These are phyloP conservation scores for Aspergillus japonicus DNA, from an alignment of 2,329 filamentous ascomycete genomes.

Conservation along the genomic window DNA sequence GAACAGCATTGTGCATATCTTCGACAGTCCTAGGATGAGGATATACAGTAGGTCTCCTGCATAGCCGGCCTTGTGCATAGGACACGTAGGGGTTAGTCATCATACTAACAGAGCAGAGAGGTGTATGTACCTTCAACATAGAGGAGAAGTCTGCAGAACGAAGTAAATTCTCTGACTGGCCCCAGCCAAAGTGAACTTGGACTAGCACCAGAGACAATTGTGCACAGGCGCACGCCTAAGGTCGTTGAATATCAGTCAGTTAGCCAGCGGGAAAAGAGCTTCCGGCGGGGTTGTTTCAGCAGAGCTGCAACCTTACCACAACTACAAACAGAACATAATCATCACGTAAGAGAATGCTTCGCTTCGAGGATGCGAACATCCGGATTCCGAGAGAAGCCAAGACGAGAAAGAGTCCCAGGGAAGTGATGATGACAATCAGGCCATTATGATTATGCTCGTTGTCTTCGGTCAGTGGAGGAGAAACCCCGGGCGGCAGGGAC, in stretches of 20 bases:
- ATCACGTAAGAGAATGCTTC: constrained; percentile 30
- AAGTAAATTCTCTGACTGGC: constrained; percentile 33
- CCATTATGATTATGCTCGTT: constrained; percentile 42
- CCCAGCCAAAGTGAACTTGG: constrained; percentile 42
- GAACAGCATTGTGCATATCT: constrained; percentile 33
- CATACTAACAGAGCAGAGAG: neutral
- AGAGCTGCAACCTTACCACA: constrained; percentile 25
- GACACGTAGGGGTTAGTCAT: neutral
- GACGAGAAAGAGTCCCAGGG: constrained; percentile 39
- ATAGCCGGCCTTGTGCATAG: constrained; percentile 33
- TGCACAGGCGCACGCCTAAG: constrained; percentile 34
- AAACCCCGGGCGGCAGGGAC: constrained; percentile 21
- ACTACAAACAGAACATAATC: constrained; percentile 37
- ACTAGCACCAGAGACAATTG: constrained; percentile 42
- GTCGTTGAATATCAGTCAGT: neutral
- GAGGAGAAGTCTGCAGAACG: constrained; percentile 11
- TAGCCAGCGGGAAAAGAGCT: neutral
- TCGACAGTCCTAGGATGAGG: constrained; percentile 42
- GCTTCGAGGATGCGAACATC: constrained; percentile 38
- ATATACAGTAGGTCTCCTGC: constrained; percentile 44
- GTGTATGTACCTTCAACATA: constrained; percentile 38
- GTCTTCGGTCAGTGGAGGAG: constrained; percentile 38
- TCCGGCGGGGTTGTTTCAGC: neutral
- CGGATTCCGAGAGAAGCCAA: constrained; percentile 42
- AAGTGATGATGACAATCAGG: constrained; percentile 41